Percentiles rank a stretch among this genome's conserved stretches.
These are phyloP conservation scores for Pulchroboletus neoregius DNA, from an alignment of 1,284 basidiomycete genomes.

Conservation along the genomic window DNA sequence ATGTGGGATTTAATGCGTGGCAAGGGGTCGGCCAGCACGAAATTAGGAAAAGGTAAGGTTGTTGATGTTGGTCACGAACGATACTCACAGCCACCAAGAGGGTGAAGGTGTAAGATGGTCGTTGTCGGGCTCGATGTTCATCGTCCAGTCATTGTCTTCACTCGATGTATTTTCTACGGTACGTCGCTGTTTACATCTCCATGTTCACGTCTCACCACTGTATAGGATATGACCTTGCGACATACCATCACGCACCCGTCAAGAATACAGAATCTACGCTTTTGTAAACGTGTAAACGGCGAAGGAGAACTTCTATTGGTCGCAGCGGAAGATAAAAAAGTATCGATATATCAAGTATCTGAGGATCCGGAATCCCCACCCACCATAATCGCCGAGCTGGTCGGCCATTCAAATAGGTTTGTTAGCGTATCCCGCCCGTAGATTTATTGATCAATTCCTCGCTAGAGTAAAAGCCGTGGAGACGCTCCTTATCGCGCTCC, in stretches of 20 bases:
- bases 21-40: conserved; percentile 83
- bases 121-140: conserved; percentile 68
- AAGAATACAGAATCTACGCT: conserved; percentile 77
- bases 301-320: conserved; percentile 69
- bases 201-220: conserved; percentile 3
- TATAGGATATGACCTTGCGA: conserved; percentile 66
- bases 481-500: conserved; percentile 54
- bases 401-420: conserved; percentile 74
- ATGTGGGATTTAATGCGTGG: conserved; percentile 99
- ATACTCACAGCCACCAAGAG: conserved; percentile 48
- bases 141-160: conserved; percentile 72
- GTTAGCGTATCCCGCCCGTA: conserved; percentile 17
- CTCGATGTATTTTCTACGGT: conserved; percentile 82
- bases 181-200: conserved; percentile 27
- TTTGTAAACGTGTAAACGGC: conserved; percentile 54
- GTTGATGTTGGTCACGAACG: background rate
- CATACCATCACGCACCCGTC: conserved; percentile 71
- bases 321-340: conserved; percentile 82
- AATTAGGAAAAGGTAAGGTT: conserved; percentile 73
- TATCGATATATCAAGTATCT: conserved; percentile 65
- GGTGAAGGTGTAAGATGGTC: conserved; percentile 88
- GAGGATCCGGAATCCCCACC: conserved; percentile 42
- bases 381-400: conserved; percentile 55
- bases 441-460: conserved; percentile 1
- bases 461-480: conserved; percentile 70